Conservation (phyloP, 345 rosid species). For the Camelina laxa region DNA sequence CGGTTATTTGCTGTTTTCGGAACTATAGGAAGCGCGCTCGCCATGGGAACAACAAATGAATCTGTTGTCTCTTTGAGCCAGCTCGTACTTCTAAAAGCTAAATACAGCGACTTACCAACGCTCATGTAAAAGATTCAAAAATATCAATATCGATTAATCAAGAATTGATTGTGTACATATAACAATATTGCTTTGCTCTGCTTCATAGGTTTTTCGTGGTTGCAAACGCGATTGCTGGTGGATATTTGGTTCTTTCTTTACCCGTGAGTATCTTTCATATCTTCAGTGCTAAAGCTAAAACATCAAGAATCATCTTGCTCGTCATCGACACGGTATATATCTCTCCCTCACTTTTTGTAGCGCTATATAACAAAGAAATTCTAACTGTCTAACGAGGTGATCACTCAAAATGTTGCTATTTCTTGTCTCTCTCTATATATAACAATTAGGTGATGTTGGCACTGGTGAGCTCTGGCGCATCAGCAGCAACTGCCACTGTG, state of each 20-base stretch:
- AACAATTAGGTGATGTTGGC: conserved; percentile 41
- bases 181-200: conserved; percentile 17
- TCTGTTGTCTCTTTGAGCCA: conserved; percentile 43
- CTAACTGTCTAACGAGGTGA: not conserved
- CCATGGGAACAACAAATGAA: conserved; percentile 47
- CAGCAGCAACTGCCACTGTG: conserved; percentile 46
- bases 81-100: conserved; percentile 39
- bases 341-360: not conserved
- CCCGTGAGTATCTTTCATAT: conserved; percentile 62
- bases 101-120: conserved; percentile 43
- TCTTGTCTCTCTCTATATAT: not conserved
- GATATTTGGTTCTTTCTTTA: conserved; percentile 68
- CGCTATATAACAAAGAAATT: not conserved
- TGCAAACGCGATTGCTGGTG: conserved; percentile 64
- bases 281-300: conserved; percentile 44
- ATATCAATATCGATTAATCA: not conserved
- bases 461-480: conserved; percentile 44
- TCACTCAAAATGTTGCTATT: not conserved
- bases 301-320: conserved; percentile 51
- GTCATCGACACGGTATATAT: conserved; percentile 60
- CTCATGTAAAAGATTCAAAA: conserved; percentile 30
- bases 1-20: conserved; percentile 41
- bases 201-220: conserved; percentile 74
- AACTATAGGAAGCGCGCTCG: conserved; percentile 34
- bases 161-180: not conserved